Percentiles rank a stretch among this genome's conserved stretches.
phyloP scores from a whole-genome alignment of 768 basidiomycete species.

The Sarcomyxa edulis region DNA sequence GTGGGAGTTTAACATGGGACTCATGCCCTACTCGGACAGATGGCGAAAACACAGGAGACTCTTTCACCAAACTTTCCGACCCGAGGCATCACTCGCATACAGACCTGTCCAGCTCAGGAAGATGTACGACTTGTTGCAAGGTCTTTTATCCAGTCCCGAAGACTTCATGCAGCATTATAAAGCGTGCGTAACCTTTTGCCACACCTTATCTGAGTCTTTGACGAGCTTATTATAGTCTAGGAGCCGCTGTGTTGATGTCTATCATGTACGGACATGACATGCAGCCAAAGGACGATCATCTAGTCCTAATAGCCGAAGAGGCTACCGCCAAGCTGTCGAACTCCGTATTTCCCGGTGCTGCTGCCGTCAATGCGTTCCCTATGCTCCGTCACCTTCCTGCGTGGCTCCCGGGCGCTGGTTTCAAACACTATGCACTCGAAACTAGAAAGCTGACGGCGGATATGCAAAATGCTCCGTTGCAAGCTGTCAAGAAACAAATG shows the following conservation, averaged over 20 bases:
- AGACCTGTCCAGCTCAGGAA: slow-evolving; percentile 24
- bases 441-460: too few species aligned
- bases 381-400: slow-evolving; percentile 4
- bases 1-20: slow-evolving; percentile 26
- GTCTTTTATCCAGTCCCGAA: slow-evolving; percentile 20
- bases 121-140: slow-evolving; percentile 22
- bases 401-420: slow-evolving; percentile 7
- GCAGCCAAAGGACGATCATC: slow-evolving; percentile 20
- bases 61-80: slow-evolving; percentile 29
- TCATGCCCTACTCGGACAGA: slow-evolving; percentile 27
- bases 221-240: slow-evolving; percentile 13
- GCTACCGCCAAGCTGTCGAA: slow-evolving; percentile 23
- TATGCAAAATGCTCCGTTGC: too few species aligned
- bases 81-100: slow-evolving; percentile 22
- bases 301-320: slow-evolving; percentile 23
- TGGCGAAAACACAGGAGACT: slow-evolving; percentile 33
- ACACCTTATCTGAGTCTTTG: neutral
- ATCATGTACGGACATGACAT: slow-evolving; percentile 30
- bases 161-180: slow-evolving; percentile 17
- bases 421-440: slow-evolving; percentile 15
- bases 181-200: slow-evolving; percentile 4
- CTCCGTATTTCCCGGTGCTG: slow-evolving; percentile 23
- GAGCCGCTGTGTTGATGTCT: slow-evolving; percentile 24
- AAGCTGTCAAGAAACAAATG: too few species aligned
- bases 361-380: slow-evolving; percentile 14